These are phyloP conservation scores for Nicotiana benthamiana DNA, from an alignment of 257 asterid genomes.

Conservation along the genomic window DNA sequence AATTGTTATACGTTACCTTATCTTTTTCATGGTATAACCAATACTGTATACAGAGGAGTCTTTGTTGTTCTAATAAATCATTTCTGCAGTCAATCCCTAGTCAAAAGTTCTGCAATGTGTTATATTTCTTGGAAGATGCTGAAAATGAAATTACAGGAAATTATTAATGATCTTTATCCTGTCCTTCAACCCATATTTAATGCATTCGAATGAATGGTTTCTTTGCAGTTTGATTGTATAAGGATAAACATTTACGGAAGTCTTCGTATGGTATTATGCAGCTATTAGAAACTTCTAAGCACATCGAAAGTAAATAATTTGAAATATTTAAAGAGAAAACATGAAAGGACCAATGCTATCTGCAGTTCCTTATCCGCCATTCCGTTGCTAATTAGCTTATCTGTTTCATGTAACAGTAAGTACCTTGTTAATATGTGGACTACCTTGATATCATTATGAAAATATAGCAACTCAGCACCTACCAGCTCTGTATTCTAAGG, in stretches of 20 bases:
- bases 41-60: not conserved
- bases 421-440: not conserved
- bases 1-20: not conserved
- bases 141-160: not conserved
- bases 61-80: not conserved
- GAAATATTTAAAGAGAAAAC: not conserved
- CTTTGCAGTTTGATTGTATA: not conserved
- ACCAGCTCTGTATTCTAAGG: not conserved
- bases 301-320: not conserved
- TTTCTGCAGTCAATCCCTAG: not conserved
- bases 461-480: not conserved
- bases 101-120: not conserved
- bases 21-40: not conserved
- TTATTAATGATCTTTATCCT: not conserved
- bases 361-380: not conserved
- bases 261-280: not conserved
- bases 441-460: not conserved
- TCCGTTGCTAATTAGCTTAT: not conserved
- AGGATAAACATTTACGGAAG: not conserved
- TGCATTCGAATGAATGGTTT: not conserved
- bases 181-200: not conserved
- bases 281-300: not conserved
- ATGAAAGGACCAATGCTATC: not conserved
- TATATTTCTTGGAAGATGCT: not conserved
- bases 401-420: not conserved